Evolutionary conservation across 257 asterid species (phyloP).

Genomic region (Solanum commersonii): DNA sequence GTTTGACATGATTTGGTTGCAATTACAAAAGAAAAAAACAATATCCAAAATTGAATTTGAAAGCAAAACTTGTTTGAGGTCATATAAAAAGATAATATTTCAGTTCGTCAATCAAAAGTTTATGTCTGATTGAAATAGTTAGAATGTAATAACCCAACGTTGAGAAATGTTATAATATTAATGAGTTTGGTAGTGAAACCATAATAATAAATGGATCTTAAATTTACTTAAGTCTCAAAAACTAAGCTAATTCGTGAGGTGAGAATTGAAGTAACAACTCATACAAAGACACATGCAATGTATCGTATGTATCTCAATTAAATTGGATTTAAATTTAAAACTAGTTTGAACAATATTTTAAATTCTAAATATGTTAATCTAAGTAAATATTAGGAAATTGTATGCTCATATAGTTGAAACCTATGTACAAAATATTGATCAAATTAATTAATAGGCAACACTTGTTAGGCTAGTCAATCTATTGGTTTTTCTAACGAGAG

Average conservation of each 20-base stretch:
- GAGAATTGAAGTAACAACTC: not conserved
- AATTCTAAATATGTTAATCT: not conserved
- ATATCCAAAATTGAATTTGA: not conserved
- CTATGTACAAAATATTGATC: not conserved
- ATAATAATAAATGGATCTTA: not conserved
- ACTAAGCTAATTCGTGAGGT: not conserved
- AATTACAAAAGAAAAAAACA: not conserved
- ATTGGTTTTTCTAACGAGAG: not conserved
- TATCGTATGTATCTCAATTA: not conserved
- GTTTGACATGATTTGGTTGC: not conserved
- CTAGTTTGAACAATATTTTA: not conserved
- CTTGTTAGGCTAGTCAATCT: not conserved
- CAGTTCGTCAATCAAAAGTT: not conserved
- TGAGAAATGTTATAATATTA: not conserved
- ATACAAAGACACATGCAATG: not conserved
- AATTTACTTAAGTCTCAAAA: not conserved
- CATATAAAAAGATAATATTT: not conserved
- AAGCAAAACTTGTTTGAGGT: not conserved
- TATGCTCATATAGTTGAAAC: not conserved
- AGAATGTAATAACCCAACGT: not conserved
- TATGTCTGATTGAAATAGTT: not conserved
- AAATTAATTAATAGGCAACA: not conserved
- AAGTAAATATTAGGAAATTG: not conserved
- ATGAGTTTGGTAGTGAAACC: not conserved
- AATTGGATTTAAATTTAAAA: not conserved